These are phyloP conservation scores for Mortierella sp. DNA, from an alignment of 371 early-diverging fungal species.

Conservation along the genomic window DNA sequence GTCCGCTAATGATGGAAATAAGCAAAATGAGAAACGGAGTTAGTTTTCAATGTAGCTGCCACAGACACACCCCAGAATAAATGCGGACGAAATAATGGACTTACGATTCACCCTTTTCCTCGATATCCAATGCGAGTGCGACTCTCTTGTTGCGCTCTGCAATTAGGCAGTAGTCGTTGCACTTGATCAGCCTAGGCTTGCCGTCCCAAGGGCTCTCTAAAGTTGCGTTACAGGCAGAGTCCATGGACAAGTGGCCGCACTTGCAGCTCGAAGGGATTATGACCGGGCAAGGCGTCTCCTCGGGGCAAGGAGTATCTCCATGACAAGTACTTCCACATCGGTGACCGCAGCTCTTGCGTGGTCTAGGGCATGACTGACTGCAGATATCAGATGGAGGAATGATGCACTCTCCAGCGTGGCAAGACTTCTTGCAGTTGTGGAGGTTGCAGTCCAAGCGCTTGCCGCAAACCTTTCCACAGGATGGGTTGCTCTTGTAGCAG, in stretches of 20 bases:
- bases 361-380: slow-evolving; percentile 72
- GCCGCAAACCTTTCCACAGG: slow-evolving; percentile 81
- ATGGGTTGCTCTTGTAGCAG: slow-evolving; percentile 75
- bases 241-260: slow-evolving; percentile 77
- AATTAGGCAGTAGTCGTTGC: slow-evolving; percentile 82
- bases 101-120: slow-evolving; percentile 40
- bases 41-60: not conserved
- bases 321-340: slow-evolving; percentile 78
- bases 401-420: slow-evolving; percentile 81
- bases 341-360: slow-evolving; percentile 79
- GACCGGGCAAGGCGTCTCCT: slow-evolving; percentile 69
- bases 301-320: slow-evolving; percentile 74
- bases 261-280: slow-evolving; percentile 71
- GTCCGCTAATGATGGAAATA: slow-evolving; percentile 13
- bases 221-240: slow-evolving; percentile 75
- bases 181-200: slow-evolving; percentile 63
- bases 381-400: slow-evolving; percentile 62
- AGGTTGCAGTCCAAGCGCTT: slow-evolving; percentile 71
- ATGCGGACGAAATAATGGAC: not conserved
- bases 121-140: slow-evolving; percentile 78
- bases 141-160: slow-evolving; percentile 80
- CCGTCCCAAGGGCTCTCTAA: slow-evolving; percentile 61
- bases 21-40: not conserved
- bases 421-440: slow-evolving; percentile 80
- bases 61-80: not conserved